These are phyloP conservation scores for Trichaptum fuscoviolaceum DNA, from an alignment of 768 basidiomycete species.

Conservation along the genomic window DNA sequence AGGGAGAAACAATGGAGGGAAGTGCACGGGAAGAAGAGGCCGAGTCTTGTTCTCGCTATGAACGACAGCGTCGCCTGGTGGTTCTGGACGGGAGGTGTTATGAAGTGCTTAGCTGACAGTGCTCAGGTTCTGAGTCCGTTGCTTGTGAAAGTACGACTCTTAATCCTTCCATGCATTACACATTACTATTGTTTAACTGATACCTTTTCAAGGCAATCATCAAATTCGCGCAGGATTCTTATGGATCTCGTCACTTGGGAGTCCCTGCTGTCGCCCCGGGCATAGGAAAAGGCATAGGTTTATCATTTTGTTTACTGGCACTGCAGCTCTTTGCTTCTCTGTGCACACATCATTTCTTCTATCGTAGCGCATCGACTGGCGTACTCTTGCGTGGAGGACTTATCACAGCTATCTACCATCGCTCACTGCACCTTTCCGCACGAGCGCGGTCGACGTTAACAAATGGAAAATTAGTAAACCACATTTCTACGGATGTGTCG, in stretches of 20 bases:
- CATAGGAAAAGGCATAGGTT: conserved; percentile 63
- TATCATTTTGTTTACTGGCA: conserved; percentile 61
- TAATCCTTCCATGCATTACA: background rate
- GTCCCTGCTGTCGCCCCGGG: conserved; percentile 27
- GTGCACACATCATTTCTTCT: conserved; percentile 80
- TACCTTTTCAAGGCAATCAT: conserved; percentile 52
- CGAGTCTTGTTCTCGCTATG: conserved; percentile 64
- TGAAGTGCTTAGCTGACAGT: conserved; percentile 59
- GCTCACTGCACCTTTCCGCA: conserved; percentile 69
- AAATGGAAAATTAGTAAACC: conserved; percentile 88
- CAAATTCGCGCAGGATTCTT: conserved; percentile 62
- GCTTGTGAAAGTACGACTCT: conserved; percentile 63
- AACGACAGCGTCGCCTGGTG: conserved; percentile 75
- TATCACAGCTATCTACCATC: conserved; percentile 81
- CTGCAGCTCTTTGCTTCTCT: conserved; percentile 66
- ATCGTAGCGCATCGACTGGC: conserved; percentile 65
- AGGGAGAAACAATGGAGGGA: conserved; percentile 64
- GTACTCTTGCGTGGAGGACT: conserved; percentile 80
- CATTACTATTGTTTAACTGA: conserved; percentile 2
- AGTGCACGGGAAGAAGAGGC: conserved; percentile 51
- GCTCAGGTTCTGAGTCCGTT: conserved; percentile 73
- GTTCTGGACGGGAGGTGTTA: conserved; percentile 68
- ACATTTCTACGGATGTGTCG: conserved; percentile 89
- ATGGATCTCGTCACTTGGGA: conserved; percentile 31
- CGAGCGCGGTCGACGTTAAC: conserved; percentile 75